phyloP scores from a whole-genome alignment of 2,329 filamentous ascomycete genomes.

The Fusarium cyanostomum region DNA sequence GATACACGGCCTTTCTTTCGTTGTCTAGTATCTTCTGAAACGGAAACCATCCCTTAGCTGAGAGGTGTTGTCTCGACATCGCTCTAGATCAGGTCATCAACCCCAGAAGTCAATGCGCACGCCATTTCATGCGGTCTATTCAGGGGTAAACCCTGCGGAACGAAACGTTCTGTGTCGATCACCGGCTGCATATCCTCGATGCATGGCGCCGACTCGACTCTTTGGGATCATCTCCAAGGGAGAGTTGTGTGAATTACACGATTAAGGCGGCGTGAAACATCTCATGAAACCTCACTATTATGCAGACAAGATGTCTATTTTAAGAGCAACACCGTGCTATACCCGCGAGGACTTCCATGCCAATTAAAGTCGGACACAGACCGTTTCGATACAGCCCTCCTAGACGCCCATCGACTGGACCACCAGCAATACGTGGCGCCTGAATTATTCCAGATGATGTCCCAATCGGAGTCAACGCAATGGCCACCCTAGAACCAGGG shows the following conservation, averaged over 20 bases:
- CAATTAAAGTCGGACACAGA: conserved; percentile 10
- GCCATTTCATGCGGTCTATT: conserved; percentile 10
- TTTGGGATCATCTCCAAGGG: conserved; percentile 11
- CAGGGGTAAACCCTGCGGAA: conserved; percentile 31
- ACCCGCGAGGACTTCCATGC: not conserved
- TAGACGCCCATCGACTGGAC: conserved; percentile 4
- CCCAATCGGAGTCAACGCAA: not conserved
- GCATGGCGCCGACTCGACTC: conserved; percentile 21
- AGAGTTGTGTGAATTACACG: conserved; percentile 6
- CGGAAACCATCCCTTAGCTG: conserved; percentile 1
- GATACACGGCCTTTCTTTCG: not conserved
- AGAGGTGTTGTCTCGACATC: not conserved
- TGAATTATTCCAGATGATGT: not conserved
- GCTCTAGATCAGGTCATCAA: not conserved
- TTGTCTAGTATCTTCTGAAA: conserved; percentile 1
- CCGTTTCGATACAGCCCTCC: conserved; percentile 6
- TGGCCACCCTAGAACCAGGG: not conserved
- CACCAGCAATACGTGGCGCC: not conserved
- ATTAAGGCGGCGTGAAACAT: conserved; percentile 17
- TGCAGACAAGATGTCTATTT: not conserved
- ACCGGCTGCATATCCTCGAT: conserved; percentile 27
- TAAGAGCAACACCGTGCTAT: not conserved
- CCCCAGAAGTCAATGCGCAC: conserved; percentile 19
- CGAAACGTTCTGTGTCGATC: conserved; percentile 18
- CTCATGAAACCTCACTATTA: conserved; percentile 12